These are phyloP conservation scores for Glycine latifolia DNA, from an alignment of 306 rosid genomes.

Conservation along the genomic window DNA sequence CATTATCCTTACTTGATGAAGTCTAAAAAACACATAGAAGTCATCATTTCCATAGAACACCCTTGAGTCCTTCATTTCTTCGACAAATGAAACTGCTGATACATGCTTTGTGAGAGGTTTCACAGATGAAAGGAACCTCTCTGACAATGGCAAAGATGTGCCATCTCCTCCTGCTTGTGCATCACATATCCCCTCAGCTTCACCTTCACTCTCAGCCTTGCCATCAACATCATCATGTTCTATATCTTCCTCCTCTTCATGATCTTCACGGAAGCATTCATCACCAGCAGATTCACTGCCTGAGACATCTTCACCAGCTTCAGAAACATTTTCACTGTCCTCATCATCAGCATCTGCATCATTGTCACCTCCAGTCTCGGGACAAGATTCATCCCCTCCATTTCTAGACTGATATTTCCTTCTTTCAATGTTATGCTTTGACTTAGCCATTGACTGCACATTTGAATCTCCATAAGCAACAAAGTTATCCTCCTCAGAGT, in stretches of 20 bases:
- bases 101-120: conserved; percentile 91
- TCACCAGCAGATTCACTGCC: conserved; percentile 96
- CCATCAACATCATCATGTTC: conserved; percentile 79
- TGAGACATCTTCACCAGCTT: conserved; percentile 88
- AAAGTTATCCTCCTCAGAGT: conserved; percentile 87
- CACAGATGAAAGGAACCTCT: conserved; percentile 75
- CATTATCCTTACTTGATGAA: conserved; percentile 83
- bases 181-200: conserved; percentile 85
- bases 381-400: conserved; percentile 61
- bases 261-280: conserved; percentile 86
- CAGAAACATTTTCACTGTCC: conserved; percentile 92
- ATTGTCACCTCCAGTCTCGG: conserved; percentile 72
- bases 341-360: conserved; percentile 96
- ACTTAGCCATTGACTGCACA: conserved; percentile 52
- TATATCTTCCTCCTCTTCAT: conserved; percentile 79
- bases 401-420: conserved; percentile 65
- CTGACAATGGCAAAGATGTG: conserved; percentile 64
- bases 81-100: conserved; percentile 56
- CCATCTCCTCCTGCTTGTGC: conserved; percentile 81
- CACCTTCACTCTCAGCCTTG: conserved; percentile 99
- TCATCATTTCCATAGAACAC: conserved; percentile 93
- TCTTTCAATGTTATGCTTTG: conserved; percentile 57
- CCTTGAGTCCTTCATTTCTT: conserved; percentile 66
- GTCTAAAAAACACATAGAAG: conserved; percentile 90
- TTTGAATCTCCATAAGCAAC: conserved; percentile 65